These are phyloP conservation scores for Botrytis byssoidea DNA, from an alignment of 2,329 filamentous ascomycete genomes.

Conservation along the genomic window DNA sequence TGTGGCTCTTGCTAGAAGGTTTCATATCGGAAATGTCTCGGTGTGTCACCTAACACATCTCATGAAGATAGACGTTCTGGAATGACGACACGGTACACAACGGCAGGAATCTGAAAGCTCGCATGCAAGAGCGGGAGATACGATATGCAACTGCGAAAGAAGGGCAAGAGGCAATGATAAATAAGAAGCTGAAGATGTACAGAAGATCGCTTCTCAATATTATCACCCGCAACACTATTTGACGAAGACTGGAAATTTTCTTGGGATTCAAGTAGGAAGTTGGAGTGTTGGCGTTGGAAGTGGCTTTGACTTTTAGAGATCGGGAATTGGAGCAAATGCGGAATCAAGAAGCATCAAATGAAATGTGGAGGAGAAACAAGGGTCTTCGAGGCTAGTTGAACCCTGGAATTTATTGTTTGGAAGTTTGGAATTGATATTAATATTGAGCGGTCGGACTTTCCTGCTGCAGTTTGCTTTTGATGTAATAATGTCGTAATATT, in stretches of 20 bases:
- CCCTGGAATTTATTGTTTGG: not conserved
- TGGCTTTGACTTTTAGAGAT: not conserved
- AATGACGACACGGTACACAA: constrained; percentile 4
- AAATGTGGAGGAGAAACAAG: constrained; percentile 16
- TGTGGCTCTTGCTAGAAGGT: constrained; percentile 14
- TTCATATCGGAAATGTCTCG: constrained; percentile 19
- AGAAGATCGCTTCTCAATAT: not conserved
- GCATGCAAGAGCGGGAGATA: not conserved
- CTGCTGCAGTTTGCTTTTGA: constrained; percentile 2
- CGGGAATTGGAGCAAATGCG: not conserved
- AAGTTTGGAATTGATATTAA: not conserved
- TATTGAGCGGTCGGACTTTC: constrained; percentile 7
- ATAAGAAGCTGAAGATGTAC: not conserved
- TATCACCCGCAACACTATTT: not conserved
- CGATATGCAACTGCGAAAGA: not conserved
- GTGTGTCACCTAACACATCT: constrained; percentile 21
- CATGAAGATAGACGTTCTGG: not conserved
- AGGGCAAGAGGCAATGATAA: constrained; percentile 1
- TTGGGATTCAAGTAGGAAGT: not conserved
- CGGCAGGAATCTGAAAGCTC: not conserved
- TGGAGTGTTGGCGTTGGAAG: constrained; percentile 7
- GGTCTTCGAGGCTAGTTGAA: constrained; percentile 4
- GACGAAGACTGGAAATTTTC: not conserved
- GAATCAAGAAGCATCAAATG: not conserved
- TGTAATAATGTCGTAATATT: not conserved